Conservation (phyloP, 129 eudicot genomes). For the Glebionis coronaria region DNA sequence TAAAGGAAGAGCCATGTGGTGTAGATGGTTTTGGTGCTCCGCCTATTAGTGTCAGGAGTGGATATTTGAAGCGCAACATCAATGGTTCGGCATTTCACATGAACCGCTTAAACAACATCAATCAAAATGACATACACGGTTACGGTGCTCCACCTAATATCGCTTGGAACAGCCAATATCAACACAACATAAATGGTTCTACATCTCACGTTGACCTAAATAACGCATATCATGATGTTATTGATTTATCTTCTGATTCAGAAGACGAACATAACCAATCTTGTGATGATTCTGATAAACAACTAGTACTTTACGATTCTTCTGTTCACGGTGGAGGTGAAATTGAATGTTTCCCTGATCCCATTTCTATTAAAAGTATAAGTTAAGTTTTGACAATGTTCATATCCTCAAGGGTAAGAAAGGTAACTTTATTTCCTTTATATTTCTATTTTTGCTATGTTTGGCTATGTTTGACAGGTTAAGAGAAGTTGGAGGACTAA, state of each 20-base stretch:
- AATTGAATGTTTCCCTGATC: conserved; percentile 31
- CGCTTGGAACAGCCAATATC: no score
- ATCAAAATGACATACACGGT: not conserved
- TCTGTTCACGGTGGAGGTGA: conserved; percentile 23
- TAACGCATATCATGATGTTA: conserved; percentile 19
- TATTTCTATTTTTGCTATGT: no score
- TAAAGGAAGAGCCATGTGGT: not conserved
- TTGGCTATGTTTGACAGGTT: no score
- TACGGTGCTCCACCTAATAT: no score
- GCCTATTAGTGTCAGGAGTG: not conserved
- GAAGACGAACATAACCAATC: conserved; percentile 28
- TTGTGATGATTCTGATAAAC: conserved; percentile 41
- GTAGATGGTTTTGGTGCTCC: not conserved
- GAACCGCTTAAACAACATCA: not conserved
- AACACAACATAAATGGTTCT: no score
- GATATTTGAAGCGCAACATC: not conserved
- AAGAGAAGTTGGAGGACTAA: no score
- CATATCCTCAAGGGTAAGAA: no score
- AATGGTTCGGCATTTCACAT: not conserved
- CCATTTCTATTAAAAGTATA: no score
- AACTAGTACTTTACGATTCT: conserved; percentile 65
- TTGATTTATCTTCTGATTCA: conserved; percentile 25
- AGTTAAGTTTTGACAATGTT: no score
- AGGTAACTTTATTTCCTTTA: no score
- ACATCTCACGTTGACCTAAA: no score